These are phyloP conservation scores for Oxyria digyna DNA, from an alignment of 148 eudicot genomes.

Conservation along the genomic window DNA sequence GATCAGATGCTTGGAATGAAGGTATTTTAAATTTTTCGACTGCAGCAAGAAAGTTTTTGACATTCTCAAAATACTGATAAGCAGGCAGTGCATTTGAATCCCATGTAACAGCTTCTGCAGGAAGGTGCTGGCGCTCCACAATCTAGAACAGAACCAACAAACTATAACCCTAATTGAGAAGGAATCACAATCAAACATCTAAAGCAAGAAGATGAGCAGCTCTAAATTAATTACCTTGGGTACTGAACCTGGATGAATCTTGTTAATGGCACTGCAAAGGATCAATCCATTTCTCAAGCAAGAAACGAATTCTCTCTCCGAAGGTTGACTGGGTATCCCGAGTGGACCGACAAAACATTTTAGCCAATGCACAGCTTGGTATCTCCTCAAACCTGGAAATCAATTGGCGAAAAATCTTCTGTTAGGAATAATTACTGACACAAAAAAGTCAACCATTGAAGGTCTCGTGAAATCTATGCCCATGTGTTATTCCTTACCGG, in stretches of 20 bases:
- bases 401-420: not conserved
- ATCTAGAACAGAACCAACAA: slow-evolving; percentile 24
- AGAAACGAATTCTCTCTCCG: slow-evolving; percentile 78
- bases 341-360: slow-evolving; percentile 64
- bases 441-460: not conserved
- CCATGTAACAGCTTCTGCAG: slow-evolving; percentile 37
- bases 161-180: not conserved
- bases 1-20: slow-evolving; percentile 76
- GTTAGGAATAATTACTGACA: not conserved
- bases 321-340: slow-evolving; percentile 38
- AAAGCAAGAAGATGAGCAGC: not conserved
- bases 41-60: slow-evolving; percentile 66
- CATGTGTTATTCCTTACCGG: slow-evolving; percentile 31
- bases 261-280: slow-evolving; percentile 80
- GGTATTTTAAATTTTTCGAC: slow-evolving; percentile 61
- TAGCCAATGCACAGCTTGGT: slow-evolving; percentile 70
- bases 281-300: slow-evolving; percentile 87
- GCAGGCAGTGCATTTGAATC: slow-evolving; percentile 92
- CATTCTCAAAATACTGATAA: slow-evolving; percentile 93
- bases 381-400: slow-evolving; percentile 54
- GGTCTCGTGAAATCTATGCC: not conserved
- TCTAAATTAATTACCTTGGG: slow-evolving; percentile 41
- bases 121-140: slow-evolving; percentile 36
- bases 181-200: not conserved
- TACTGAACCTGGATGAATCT: slow-evolving; percentile 69